phyloP scores from a whole-genome alignment of 345 rosid species.

The Eucalyptus tenuipes region DNA sequence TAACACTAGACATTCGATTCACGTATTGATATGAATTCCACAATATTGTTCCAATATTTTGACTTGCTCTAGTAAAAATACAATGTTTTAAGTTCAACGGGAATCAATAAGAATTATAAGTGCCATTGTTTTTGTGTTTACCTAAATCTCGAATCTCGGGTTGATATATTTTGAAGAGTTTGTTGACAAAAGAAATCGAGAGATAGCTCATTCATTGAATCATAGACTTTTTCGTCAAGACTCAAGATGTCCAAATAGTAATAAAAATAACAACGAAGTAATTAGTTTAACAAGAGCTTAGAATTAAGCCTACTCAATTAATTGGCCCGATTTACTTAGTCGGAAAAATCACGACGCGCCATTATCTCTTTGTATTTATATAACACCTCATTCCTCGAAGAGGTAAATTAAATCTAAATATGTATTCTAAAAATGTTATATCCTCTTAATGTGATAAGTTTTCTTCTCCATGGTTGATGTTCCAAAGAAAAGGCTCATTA shows the following conservation, averaged over 20 bases:
- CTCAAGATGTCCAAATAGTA: neutral
- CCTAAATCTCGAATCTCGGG: neutral
- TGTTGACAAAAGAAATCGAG: neutral
- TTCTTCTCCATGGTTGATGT: neutral
- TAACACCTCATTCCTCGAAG: neutral
- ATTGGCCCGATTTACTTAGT: neutral
- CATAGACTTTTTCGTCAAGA: neutral
- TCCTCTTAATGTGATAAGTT: neutral
- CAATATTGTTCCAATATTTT: neutral
- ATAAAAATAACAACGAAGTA: neutral
- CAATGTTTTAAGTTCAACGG: fast-evolving
- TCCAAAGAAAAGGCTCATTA: neutral
- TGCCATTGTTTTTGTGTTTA: neutral
- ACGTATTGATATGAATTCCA: neutral
- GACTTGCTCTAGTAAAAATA: neutral
- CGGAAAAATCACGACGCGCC: neutral
- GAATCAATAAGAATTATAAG: neutral
- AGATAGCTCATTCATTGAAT: neutral
- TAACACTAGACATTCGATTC: neutral
- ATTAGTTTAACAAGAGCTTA: neutral
- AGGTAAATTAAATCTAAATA: neutral
- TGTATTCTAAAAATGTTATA: neutral
- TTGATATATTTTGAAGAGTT: neutral
- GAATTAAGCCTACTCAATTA: neutral
- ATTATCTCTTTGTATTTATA: neutral